Evolutionary conservation across 192 early-diverging fungal genomes (phyloP), one percentile per base, ranked within the genome.

Genomic region (Jimgerdemannia lactiflua): DNA sequence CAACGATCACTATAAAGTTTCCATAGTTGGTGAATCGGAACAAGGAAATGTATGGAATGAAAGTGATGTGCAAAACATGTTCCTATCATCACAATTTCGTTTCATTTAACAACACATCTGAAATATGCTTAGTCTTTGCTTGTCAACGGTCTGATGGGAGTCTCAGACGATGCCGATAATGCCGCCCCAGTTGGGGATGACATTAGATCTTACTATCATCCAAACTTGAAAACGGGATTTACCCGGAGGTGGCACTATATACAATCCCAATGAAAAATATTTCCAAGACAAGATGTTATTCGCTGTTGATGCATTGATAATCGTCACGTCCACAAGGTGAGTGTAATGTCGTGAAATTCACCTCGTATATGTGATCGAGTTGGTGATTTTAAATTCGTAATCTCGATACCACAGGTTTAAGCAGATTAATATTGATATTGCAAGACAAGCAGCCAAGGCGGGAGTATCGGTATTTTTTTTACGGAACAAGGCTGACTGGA

Each of bases 271-370:
- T n/a, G 70, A 70, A 20, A 79, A 74, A 41, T 82, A 82, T 79
- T 82, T 78, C 43, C 75, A 82, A 69, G 81, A 78, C 69, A 76
- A 82, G 41, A 78, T 79, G 68, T 42, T 82, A 43, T 73, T 69
- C 64, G 81, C 77, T 3, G 78, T 82, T 74, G 81, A 82, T 70
- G 77, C 77, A n/a, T 65, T 82, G n/a, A 73, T 82, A 7, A 76
- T 82, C 71, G 81, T 82, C 67, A 78, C 69, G 67, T 74, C 70
- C n/a, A n/a, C n/a, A n/a, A n/a, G n/a, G n/a, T n/a, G n/a, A n/a
- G n/a, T n/a, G n/a, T n/a, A n/a, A n/a, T n/a, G n/a, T n/a, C n/a
- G n/a, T n/a, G n/a, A n/a, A n/a, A n/a, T n/a, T n/a, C n/a, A n/a
- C n/a, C n/a, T n/a, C n/a, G n/a, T n/a, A n/a, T n/a, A n/a, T n/a